Conservation (phyloP, 257 asterid species). For the Henckelia pumila region DNA sequence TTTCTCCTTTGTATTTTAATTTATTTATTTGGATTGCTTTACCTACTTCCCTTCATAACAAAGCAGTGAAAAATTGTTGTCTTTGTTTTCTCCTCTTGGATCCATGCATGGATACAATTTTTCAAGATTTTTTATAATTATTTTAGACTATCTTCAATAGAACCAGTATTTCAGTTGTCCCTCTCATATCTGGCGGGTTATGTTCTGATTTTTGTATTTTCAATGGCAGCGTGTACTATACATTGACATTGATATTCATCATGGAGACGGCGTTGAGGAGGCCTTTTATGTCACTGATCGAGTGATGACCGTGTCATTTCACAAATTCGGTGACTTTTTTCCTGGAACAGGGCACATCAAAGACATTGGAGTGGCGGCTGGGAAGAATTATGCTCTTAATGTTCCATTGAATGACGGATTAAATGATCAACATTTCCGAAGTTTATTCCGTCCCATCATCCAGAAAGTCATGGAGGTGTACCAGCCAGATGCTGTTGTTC, state of each 20-base stretch:
- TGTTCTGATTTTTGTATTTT: constrained; percentile 27
- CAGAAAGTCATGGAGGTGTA: constrained; percentile 61
- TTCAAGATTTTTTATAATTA: neutral
- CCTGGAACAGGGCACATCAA: constrained; percentile 66
- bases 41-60: too few relatives aligned
- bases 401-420: constrained; percentile 63
- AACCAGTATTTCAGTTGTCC: neutral
- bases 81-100: neutral
- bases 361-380: constrained; percentile 43
- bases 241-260: constrained; percentile 62
- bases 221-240: constrained; percentile 57
- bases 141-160: neutral
- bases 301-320: constrained; percentile 72
- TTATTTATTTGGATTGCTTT: too few relatives aligned
- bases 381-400: constrained; percentile 56
- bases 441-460: constrained; percentile 53
- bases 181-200: constrained; percentile 7
- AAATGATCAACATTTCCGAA: constrained; percentile 45
- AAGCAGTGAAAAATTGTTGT: neutral
- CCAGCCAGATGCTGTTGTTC: constrained; percentile 68
- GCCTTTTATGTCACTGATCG: constrained; percentile 64
- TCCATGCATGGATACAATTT: neutral
- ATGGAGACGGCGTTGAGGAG: constrained; percentile 75
- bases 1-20: too few relatives aligned
- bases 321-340: constrained; percentile 60